These are phyloP conservation scores for Zangia roseola DNA, from an alignment of 768 basidiomycete genomes.

Conservation along the genomic window DNA sequence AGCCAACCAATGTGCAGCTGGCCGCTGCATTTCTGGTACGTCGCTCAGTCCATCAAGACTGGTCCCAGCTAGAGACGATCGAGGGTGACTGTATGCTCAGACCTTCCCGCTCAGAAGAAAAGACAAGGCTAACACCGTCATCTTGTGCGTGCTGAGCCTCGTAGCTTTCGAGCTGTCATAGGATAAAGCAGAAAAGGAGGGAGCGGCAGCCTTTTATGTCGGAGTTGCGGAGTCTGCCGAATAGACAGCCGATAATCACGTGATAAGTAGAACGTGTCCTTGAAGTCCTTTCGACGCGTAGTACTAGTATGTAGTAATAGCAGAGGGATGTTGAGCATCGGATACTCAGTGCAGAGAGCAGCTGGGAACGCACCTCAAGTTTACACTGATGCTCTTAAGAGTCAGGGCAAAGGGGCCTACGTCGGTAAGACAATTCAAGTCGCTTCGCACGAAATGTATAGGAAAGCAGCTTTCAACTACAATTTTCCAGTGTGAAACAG, in stretches of 20 bases:
- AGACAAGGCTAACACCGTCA: constrained; percentile 8
- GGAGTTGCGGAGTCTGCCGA: constrained; percentile 20
- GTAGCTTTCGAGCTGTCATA: constrained; percentile 31
- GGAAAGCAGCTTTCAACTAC: too few relatives aligned
- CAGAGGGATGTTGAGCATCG: too few relatives aligned
- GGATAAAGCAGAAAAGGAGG: not conserved
- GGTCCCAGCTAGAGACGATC: constrained; percentile 31
- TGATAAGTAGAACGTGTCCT: constrained; percentile 19
- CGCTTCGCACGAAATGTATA: too few relatives aligned
- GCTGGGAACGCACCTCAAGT: too few relatives aligned
- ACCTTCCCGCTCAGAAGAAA: constrained; percentile 34
- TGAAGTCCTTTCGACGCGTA: constrained; percentile 7
- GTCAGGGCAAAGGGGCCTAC: too few relatives aligned
- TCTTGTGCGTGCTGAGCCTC: constrained; percentile 30
- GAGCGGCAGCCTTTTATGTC: constrained; percentile 6
- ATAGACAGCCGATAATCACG: constrained; percentile 11
- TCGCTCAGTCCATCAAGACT: constrained; percentile 25
- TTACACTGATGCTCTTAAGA: too few relatives aligned
- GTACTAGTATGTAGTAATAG: too few relatives aligned
- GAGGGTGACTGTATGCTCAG: constrained; percentile 30
- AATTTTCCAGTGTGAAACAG: too few relatives aligned
- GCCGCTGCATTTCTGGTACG: constrained; percentile 32
- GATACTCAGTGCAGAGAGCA: too few relatives aligned
- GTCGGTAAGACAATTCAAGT: too few relatives aligned
- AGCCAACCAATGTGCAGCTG: constrained; percentile 12